Conservation (phyloP, 192 early-diverging fungal species). For the Dimargaris xerosporica region DNA sequence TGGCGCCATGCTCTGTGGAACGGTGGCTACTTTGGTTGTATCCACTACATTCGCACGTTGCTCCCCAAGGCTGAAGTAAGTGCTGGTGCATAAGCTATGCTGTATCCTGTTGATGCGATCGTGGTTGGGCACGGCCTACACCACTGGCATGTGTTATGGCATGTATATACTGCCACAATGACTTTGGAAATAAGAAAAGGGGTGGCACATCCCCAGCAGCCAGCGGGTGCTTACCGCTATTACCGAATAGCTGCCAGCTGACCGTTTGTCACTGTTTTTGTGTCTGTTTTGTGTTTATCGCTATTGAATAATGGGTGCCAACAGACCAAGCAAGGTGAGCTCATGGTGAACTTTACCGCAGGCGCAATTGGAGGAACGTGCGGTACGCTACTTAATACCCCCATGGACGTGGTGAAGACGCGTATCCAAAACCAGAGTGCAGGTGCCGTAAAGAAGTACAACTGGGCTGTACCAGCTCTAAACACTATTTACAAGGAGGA, state of each 20-base stretch:
- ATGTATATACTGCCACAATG: too few species aligned
- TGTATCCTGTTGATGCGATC: too few species aligned
- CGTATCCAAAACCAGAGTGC: conserved; percentile 77
- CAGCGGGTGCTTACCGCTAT: too few species aligned
- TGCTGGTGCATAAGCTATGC: too few species aligned
- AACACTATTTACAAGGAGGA: conserved; percentile 71
- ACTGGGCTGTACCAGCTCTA: conserved; percentile 70
- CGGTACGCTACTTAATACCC: conserved; percentile 87
- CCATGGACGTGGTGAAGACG: conserved; percentile 94
- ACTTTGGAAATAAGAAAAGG: too few species aligned
- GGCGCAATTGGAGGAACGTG: conserved; percentile 86
- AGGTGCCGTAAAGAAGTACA: conserved; percentile 64
- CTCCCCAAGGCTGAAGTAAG: conserved; percentile 61
- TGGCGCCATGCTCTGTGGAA: conserved; percentile 95
- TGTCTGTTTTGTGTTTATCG: too few species aligned
- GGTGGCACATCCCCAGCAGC: too few species aligned
- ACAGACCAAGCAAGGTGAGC: conserved; percentile 52
- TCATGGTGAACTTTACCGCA: conserved; percentile 76
- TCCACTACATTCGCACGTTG: conserved; percentile 45
- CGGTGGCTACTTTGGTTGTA: conserved; percentile 88
- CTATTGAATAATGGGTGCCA: too few species aligned
- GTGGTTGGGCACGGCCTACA: too few species aligned
- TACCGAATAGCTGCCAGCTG: too few species aligned
- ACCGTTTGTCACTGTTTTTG: too few species aligned
- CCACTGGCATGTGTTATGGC: too few species aligned